Conservation (phyloP, 371 early-diverging fungal species). For the Mucor circinelloides region DNA sequence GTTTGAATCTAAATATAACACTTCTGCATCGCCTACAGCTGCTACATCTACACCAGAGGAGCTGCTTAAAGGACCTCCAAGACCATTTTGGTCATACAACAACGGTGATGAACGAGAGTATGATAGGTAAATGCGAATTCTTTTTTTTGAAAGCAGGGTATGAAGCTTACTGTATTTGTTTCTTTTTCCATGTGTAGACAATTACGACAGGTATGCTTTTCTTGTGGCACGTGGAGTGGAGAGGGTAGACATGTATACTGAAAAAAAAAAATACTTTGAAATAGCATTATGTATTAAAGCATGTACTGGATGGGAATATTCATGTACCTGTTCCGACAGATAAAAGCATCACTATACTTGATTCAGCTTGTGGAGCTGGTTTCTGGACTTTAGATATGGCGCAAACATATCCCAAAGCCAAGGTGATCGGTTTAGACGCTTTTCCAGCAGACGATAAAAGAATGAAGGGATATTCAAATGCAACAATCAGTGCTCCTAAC, state of each 20-base stretch:
- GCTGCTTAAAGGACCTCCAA: background rate
- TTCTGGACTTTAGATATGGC: constrained; percentile 37
- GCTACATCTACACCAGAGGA: background rate
- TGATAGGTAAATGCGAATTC: constrained; percentile 16
- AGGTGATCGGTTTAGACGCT: constrained; percentile 27
- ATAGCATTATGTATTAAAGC: constrained; percentile 34
- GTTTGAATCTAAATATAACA: constrained; percentile 15
- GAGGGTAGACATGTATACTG: background rate
- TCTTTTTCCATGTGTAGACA: constrained; percentile 11
- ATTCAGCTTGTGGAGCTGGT: constrained; percentile 30
- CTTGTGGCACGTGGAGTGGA: background rate
- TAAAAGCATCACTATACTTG: constrained; percentile 11
- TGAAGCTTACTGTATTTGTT: background rate
- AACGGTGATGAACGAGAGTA: constrained; percentile 29
- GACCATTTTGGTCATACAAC: constrained; percentile 19
- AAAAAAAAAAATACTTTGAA: background rate
- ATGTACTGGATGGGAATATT: constrained; percentile 25
- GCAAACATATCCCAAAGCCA: constrained; percentile 26
- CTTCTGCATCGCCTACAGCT: background rate
- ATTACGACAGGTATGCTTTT: constrained; percentile 24
- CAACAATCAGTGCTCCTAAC: constrained; percentile 15
- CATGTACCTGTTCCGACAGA: constrained; percentile 19
- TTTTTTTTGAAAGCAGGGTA: background rate
- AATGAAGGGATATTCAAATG: constrained; percentile 1
- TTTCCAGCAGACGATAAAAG: constrained; percentile 12